phyloP scores from a whole-genome alignment of 495 filamentous ascomycete species.

The Articulospora tetracladia region DNA sequence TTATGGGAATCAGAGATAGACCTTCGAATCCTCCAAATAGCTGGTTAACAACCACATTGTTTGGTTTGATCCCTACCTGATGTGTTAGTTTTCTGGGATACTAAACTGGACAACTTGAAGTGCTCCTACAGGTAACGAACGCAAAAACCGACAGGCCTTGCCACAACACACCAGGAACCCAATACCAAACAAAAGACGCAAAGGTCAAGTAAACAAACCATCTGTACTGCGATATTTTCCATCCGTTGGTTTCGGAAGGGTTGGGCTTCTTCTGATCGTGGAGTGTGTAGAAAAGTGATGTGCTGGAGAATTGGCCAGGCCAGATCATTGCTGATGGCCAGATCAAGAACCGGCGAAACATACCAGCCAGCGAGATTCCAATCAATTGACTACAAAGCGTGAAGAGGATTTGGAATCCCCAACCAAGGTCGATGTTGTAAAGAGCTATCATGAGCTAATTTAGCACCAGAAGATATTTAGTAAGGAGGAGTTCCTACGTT shows the following conservation, averaged over 20 bases:
- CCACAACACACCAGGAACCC: constrained; percentile 45
- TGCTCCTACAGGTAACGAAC: constrained; percentile 49
- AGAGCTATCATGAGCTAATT: constrained; percentile 43
- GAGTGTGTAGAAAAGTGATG: constrained; percentile 66
- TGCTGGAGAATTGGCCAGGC: constrained; percentile 60
- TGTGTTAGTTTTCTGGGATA: constrained; percentile 39
- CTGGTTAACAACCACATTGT: constrained; percentile 32
- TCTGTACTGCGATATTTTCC: constrained; percentile 60
- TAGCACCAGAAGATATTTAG: background rate
- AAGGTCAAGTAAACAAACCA: constrained; percentile 59
- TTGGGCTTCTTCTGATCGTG: constrained; percentile 61
- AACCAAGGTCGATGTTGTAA: constrained; percentile 64
- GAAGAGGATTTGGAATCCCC: constrained; percentile 63
- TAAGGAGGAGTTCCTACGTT: constrained; percentile 34
- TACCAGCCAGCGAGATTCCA: constrained; percentile 69
- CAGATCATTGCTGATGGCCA: constrained; percentile 72
- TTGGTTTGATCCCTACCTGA: constrained; percentile 29
- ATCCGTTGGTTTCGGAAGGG: constrained; percentile 54
- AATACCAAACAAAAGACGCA: constrained; percentile 59
- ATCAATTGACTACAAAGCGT: constrained; percentile 67
- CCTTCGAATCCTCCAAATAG: constrained; percentile 51
- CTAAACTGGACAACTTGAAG: background rate
- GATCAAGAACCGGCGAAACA: constrained; percentile 62
- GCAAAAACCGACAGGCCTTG: constrained; percentile 57
- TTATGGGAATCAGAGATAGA: constrained; percentile 54